Evolutionary conservation across 257 asterid genomes (phyloP), one percentile per base, ranked within the genome.

Genomic region (Nicotiana tabacum): DNA sequence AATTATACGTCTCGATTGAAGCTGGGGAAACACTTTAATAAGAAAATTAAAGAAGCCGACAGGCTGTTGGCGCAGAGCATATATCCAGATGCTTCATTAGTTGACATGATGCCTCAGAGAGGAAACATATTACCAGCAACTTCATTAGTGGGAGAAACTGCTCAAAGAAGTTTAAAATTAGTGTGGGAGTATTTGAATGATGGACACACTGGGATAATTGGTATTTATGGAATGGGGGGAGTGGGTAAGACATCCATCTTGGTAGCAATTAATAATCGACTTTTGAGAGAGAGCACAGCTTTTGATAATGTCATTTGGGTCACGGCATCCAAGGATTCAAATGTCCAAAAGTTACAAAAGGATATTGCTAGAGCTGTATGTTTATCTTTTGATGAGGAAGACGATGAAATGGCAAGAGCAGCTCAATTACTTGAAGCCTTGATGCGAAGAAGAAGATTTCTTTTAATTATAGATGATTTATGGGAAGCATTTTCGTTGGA

Each of bases 191-290:
- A 35, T 57, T 51, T 86, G 57, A 77, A 35, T n/a, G 89, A 86
- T 51, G 82, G 21, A 18, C 21, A 68, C n/a, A 57, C 43, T 35
- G 78, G 80, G 58, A 66, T 16, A 18, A 81, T 77, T 77, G 89
- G 87, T n/a, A 58, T 86, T 33, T 83, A 56, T 21, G 87, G 74
- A 30, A 83, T 72, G 76, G 81, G 84, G 11, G 81, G 85, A 21
- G 83, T 83, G 10, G 85, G 85, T n/a, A 83, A 86, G 80, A 86
- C 87, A 51, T 56, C 87, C 35, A 81, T 86, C n/a, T n/a, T 83
- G 18, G 67, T 57, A 11, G 82, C 65, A 51, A 82, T 84, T 10
- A 81, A 84, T 48, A 84, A 86, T 30, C 64, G 78, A 33, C 48
- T 86, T 21, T 39, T 84, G 62, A 77, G 66, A 9, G 82, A 81